phyloP scores from a whole-genome alignment of 169 alveolate genomes.

The Theileria parva region DNA sequence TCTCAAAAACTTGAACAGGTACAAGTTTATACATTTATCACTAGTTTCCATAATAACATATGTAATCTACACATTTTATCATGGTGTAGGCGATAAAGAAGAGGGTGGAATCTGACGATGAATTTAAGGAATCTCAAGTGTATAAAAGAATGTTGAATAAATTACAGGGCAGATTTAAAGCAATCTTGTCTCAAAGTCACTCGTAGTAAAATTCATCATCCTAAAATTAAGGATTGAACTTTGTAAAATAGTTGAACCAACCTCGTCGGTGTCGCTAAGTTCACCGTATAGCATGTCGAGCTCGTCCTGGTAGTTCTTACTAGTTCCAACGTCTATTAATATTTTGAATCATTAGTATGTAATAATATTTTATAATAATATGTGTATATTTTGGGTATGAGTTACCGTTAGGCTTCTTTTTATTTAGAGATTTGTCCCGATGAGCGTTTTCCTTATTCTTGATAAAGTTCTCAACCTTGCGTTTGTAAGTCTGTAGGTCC shows the following conservation, averaged over 20 bases:
- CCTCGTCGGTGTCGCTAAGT: slow-evolving; percentile 64
- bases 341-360: neutral
- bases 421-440: slow-evolving; percentile 42
- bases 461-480: slow-evolving; percentile 54
- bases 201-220: slow-evolving; percentile 44
- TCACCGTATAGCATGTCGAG: slow-evolving; percentile 79
- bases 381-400: neutral
- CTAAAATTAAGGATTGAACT: neutral
- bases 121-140: slow-evolving; percentile 1
- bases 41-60: neutral
- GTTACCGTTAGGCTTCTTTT: slow-evolving; percentile 61
- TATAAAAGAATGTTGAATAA: neutral
- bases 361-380: neutral
- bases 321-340: slow-evolving; percentile 53
- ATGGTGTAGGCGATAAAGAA: neutral
- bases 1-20: neutral
- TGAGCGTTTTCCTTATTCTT: slow-evolving; percentile 48
- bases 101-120: neutral
- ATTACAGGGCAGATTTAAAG: neutral
- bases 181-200: neutral
- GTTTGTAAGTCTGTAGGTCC: slow-evolving; percentile 62
- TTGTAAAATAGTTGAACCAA: neutral
- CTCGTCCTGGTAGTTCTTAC: slow-evolving; percentile 75
- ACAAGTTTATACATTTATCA: neutral
- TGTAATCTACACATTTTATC: neutral